Evolutionary conservation across 192 early-diverging fungal species (phyloP).

Genomic region (Gamsiella multidivaricata): DNA sequence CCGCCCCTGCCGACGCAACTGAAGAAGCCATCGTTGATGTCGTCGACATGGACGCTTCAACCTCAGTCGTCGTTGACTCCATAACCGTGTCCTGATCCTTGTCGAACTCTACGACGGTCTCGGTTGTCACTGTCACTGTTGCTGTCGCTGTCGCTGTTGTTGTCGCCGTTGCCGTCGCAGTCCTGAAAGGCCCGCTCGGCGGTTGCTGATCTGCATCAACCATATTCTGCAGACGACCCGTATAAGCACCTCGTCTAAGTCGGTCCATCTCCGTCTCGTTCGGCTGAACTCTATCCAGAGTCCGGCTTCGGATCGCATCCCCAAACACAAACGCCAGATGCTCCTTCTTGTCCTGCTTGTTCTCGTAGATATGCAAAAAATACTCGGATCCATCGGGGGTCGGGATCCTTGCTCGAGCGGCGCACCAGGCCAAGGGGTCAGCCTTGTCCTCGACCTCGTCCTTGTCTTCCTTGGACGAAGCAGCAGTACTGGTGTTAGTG

Average conservation of each 20-base stretch:
- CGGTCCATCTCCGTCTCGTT: slow-evolving; percentile 86
- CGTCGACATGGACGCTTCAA: neutral
- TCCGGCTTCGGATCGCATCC: slow-evolving; percentile 73
- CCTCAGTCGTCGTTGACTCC: neutral
- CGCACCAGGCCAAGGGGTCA: slow-evolving; percentile 45
- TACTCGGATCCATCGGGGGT: slow-evolving; percentile 80
- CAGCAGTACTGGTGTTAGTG: neutral
- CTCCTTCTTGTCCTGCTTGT: slow-evolving; percentile 86
- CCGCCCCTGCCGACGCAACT: neutral
- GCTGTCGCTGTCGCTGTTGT: neutral
- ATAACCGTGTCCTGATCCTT: slow-evolving; percentile 11
- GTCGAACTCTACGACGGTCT: neutral
- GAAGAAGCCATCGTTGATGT: neutral
- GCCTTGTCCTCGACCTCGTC: neutral
- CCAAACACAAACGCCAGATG: slow-evolving; percentile 96
- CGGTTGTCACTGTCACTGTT: too few species aligned
- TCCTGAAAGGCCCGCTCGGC: too few species aligned
- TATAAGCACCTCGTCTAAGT: slow-evolving; percentile 80
- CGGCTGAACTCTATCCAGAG: slow-evolving; percentile 70
- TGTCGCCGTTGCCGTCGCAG: neutral
- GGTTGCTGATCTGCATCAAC: slow-evolving; percentile 4
- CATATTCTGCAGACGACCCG: slow-evolving; percentile 53
- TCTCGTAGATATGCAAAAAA: slow-evolving; percentile 87
- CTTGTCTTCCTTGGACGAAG: neutral
- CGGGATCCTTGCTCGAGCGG: slow-evolving; percentile 82